Conservation (phyloP, 306 rosid species). For the barrel medic (Medicago truncatula) region MtrunA17r5.0-ANR NC_053042.1:56589001-56589500, state of each 20-base stretch:
- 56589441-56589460: conserved; percentile 81
- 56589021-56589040: conserved; percentile 83
- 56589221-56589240: conserved; percentile 90
- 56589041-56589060: conserved; percentile 95
- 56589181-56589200: conserved; percentile 89
- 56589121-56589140: neutral
- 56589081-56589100: neutral
- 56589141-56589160: conserved; percentile 82
- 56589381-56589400: conserved; percentile 5
- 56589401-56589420: conserved; percentile 62
- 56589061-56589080: conserved; percentile 97
- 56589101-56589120: neutral
- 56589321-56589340: conserved; percentile 87
- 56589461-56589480: conserved; percentile 82
- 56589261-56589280: conserved; percentile 87
- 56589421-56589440: conserved; percentile 77
- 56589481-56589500: conserved; percentile 83
- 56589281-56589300: conserved; percentile 99
- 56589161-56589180: conserved; percentile 80
- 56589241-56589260: conserved; percentile 96
- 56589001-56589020: conserved; percentile 74
- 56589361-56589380: neutral
- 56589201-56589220: conserved; percentile 71
- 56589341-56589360: conserved; percentile 9
- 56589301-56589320: conserved; percentile 95